Base-by-base conservation (phyloP, 768 basidiomycete species). In the Lentinula aciculospora region DNA sequence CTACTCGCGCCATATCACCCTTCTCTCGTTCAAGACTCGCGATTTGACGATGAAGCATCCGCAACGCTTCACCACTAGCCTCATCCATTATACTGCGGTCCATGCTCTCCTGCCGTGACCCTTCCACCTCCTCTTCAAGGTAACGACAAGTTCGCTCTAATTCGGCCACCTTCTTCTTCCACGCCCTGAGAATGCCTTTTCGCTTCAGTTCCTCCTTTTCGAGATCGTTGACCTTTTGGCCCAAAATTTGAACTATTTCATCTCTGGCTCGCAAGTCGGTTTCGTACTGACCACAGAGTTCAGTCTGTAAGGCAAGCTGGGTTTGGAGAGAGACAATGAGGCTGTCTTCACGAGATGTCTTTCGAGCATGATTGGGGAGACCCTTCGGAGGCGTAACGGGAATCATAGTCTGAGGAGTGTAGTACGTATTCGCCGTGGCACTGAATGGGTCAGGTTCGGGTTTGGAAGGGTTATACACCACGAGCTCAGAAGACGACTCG, bases 81-180 rank as follows among this genome's bases (percentile, higher is more conserved):
- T 86, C 87, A 64, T 90, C 89, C 78, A 96, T 94, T 39, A 95
- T 72, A 61, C 92, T 89, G 19, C 86, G 75, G 59, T 89, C 88
- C 69, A 92, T 74, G 64, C 86, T 90, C 65, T 91, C 90, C 63
- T 89, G 85, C 39, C 93, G 78, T 42, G 88, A 88, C 6, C 82
- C 77, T 60, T 98, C 95, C 28, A 95, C 89, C 66, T 95, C 89
- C 66, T 95, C 93, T 74, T 96, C 89, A 29, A 88, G 75, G 57
- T 76, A 72, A 15, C 83, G 78, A 53, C 85, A 85, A 59, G 81
- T 74, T 61, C 75, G 79, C 71, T 92, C 89, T 47, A 93, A 72
- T 61, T 91, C 88, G 54, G 76, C 75, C 3, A 91, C 85, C 62
- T 88, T 89, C 74, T 88, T 88, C 74, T 85, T 88, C 85, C 88